Conservation (phyloP, 805 yeast genomes). For the Suhomyces pyralidae region DNA sequence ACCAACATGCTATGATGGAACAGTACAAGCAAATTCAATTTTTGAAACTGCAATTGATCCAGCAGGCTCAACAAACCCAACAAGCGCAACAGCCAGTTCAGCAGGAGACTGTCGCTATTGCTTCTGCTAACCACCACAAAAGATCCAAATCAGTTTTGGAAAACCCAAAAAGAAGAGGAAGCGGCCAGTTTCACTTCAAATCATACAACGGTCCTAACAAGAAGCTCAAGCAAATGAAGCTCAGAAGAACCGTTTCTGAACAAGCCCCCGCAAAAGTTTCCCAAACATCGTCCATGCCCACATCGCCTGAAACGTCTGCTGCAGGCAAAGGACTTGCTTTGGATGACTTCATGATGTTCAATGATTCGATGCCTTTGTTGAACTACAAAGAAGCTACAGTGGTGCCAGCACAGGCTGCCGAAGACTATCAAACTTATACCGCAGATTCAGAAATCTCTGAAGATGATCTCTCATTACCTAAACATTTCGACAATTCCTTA, state of each 20-base stretch:
- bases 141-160: slow-evolving; percentile 26
- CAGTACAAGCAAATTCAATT: slow-evolving; percentile 23
- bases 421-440: slow-evolving; percentile 12
- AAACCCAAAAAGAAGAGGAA: slow-evolving; percentile 17
- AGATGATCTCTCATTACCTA: slow-evolving; percentile 14
- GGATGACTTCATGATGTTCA: slow-evolving; percentile 29
- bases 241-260: slow-evolving; percentile 25
- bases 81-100: slow-evolving; percentile 6
- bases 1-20: slow-evolving; percentile 21
- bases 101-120: slow-evolving; percentile 1
- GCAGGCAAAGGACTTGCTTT: slow-evolving; percentile 12
- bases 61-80: slow-evolving; percentile 15
- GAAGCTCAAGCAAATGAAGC: slow-evolving; percentile 18
- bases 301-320: slow-evolving; percentile 4
- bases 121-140: slow-evolving; percentile 13
- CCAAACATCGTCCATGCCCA: slow-evolving; percentile 1
- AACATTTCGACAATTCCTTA: slow-evolving; percentile 14
- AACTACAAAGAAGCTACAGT: slow-evolving; percentile 8
- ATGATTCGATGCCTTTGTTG: slow-evolving; percentile 17
- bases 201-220: slow-evolving; percentile 28
- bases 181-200: slow-evolving; percentile 25
- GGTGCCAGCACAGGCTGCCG: slow-evolving; percentile 7
- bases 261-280: slow-evolving; percentile 6
- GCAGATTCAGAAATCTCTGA: slow-evolving; percentile 24
- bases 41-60: slow-evolving; percentile 19